Conservation (phyloP, 2,329 filamentous ascomycete genomes). For the Myriosclerotinia curreyana region DNA sequence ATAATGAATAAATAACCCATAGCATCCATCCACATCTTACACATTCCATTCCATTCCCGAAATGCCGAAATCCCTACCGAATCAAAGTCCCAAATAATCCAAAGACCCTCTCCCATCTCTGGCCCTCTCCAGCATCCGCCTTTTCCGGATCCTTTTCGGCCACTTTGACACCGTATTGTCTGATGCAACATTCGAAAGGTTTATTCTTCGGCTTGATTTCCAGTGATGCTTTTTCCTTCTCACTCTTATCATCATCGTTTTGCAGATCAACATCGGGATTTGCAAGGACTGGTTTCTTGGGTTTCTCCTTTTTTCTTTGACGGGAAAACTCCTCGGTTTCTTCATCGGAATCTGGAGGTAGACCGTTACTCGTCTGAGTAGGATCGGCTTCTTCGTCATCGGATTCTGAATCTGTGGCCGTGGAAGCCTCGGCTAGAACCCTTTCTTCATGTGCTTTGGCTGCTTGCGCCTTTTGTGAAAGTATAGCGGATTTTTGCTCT, state of each 20-base stretch:
- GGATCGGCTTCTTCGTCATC: background rate
- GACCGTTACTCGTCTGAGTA: background rate
- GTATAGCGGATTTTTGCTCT: conserved; percentile 56
- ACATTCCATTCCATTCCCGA: background rate
- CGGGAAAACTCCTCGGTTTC: background rate
- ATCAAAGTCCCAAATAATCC: conserved; percentile 65
- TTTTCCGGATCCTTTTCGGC: conserved; percentile 42
- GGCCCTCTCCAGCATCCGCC: conserved; percentile 46
- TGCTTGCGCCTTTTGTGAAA: conserved; percentile 21
- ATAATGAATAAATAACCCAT: background rate
- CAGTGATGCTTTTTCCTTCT: conserved; percentile 7
- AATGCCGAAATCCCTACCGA: conserved; percentile 5
- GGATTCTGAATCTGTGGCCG: background rate
- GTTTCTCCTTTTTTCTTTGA: background rate
- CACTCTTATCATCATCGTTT: background rate
- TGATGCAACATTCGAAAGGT: conserved; percentile 68
- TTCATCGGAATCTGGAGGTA: conserved; percentile 4
- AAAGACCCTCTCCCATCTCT: conserved; percentile 61
- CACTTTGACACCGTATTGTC: conserved; percentile 63
- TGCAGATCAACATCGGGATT: background rate
- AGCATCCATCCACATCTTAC: background rate
- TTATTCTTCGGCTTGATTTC: conserved; percentile 45
- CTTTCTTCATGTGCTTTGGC: conserved; percentile 26
- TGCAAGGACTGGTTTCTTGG: background rate
- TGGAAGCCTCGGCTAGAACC: conserved; percentile 18